Percentiles rank a stretch among this genome's conserved stretches.
Conservation (phyloP, 768 basidiomycete genomes). For the Panaeolus papilionaceus region DNA sequence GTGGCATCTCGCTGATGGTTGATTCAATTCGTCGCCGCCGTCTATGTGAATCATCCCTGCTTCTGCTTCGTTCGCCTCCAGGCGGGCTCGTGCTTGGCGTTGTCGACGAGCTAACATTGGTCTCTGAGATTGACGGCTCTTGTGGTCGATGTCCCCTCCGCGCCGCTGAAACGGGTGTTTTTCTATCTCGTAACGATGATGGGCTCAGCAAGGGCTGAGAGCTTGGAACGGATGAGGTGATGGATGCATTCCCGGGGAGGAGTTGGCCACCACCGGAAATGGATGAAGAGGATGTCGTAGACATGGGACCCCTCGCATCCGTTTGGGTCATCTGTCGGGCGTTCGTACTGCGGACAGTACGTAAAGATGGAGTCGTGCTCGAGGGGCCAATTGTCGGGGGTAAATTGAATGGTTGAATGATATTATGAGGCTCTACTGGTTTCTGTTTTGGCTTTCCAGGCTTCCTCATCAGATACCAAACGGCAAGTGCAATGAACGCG, state of each 20-base stretch:
- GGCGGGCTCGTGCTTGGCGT: not conserved
- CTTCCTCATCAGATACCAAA: constrained; percentile 8
- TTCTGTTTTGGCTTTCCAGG: not conserved
- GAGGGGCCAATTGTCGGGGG: not conserved
- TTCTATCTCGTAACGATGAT: not conserved
- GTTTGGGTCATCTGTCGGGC: constrained; percentile 1
- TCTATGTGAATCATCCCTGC: not conserved
- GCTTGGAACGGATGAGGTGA: constrained; percentile 5
- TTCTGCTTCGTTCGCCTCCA: not conserved
- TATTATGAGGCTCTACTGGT: not conserved
- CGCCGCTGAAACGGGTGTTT: not conserved
- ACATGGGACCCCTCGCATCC: not conserved
- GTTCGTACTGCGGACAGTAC: not conserved
- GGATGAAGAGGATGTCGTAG: not conserved
- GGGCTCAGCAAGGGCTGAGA: not conserved
- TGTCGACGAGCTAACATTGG: not conserved
- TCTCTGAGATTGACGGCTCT: not conserved
- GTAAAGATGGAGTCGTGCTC: not conserved
- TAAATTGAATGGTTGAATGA: constrained; percentile 4
- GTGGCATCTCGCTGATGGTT: constrained; percentile 7
- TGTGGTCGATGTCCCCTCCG: constrained; percentile 4
- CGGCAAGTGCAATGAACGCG: constrained; percentile 1
- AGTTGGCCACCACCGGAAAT: not conserved
- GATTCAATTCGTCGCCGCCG: not conserved
- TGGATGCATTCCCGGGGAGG: not conserved